phyloP scores from a whole-genome alignment of 768 basidiomycete genomes.

The Kwoniella europaea region DNA sequence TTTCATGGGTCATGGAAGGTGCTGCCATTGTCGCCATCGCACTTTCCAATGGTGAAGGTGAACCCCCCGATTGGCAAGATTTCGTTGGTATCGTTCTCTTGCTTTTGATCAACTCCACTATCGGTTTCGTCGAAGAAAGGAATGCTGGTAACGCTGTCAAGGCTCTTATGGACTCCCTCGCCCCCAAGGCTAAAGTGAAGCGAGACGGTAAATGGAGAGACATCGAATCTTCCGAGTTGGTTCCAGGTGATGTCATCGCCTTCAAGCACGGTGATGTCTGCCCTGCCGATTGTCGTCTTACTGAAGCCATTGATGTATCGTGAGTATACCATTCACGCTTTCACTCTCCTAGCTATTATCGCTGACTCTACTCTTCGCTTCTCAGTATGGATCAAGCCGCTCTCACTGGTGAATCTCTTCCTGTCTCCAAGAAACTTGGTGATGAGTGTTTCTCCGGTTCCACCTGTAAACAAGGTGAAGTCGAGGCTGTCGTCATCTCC shows the following conservation, averaged over 20 bases:
- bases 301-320: slow-evolving; percentile 94
- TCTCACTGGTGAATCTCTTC: slow-evolving; percentile 95
- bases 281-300: slow-evolving; percentile 95
- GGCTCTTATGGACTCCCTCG: slow-evolving; percentile 98
- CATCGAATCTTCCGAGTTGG: slow-evolving; percentile 84
- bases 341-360: background rate
- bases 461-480: slow-evolving; percentile 98
- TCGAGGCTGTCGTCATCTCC: slow-evolving; percentile 97
- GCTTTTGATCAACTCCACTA: slow-evolving; percentile 89
- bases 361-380: slow-evolving; percentile 13
- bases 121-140: slow-evolving; percentile 97
- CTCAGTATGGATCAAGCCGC: slow-evolving; percentile 88
- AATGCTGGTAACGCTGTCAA: slow-evolving; percentile 99
- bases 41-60: slow-evolving; percentile 85
- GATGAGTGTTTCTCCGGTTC: slow-evolving; percentile 99
- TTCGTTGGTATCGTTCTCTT: slow-evolving; percentile 94
- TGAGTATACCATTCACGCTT: slow-evolving; percentile 25
- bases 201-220: slow-evolving; percentile 84
- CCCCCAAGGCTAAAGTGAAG: slow-evolving; percentile 94
- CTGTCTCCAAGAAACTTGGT: slow-evolving; percentile 85
- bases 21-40: slow-evolving; percentile 78
- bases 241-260: slow-evolving; percentile 92
- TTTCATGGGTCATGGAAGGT: slow-evolving; percentile 99
- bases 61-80: slow-evolving; percentile 94
- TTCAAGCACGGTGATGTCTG: slow-evolving; percentile 99